phyloP scores from a whole-genome alignment of 306 rosid genomes.

The Fragaria iinumae region DNA sequence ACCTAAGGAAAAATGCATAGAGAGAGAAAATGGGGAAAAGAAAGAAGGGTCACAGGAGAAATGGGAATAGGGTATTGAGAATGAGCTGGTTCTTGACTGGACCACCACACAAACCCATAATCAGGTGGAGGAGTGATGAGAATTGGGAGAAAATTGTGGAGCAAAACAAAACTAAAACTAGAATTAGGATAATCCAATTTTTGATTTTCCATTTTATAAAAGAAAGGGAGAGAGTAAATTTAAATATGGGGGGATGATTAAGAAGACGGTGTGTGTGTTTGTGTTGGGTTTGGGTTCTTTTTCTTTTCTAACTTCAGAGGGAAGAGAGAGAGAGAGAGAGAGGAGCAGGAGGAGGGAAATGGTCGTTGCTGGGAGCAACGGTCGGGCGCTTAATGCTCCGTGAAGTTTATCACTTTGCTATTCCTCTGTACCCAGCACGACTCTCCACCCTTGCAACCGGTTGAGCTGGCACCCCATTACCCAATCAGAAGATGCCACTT shows the following conservation, averaged over 20 bases:
- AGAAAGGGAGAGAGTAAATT: conserved; percentile 15
- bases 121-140: conserved; percentile 31
- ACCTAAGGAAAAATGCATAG: conserved; percentile 12
- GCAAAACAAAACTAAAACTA: conserved; percentile 39
- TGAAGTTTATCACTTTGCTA: conserved; percentile 11
- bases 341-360: conserved; percentile 28
- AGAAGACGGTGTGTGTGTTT: neutral
- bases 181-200: conserved; percentile 42
- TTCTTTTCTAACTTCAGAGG: conserved; percentile 8
- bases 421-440: conserved; percentile 5
- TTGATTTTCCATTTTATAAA: conserved; percentile 22
- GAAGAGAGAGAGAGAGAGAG: neutral
- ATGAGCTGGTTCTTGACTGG: conserved; percentile 42
- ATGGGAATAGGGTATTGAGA: conserved; percentile 42
- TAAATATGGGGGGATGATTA: conserved; percentile 16
- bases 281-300: conserved; percentile 21
- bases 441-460: neutral
- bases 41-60: conserved; percentile 31
- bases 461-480: neutral
- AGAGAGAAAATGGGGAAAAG: conserved; percentile 11
- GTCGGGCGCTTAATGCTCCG: conserved; percentile 55
- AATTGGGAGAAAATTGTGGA: conserved; percentile 61
- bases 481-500: neutral
- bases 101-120: conserved; percentile 40
- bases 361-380: conserved; percentile 44